Base-by-base conservation (phyloP, 1,284 basidiomycete genomes). In the Nidula niveotomentosa region DNA sequence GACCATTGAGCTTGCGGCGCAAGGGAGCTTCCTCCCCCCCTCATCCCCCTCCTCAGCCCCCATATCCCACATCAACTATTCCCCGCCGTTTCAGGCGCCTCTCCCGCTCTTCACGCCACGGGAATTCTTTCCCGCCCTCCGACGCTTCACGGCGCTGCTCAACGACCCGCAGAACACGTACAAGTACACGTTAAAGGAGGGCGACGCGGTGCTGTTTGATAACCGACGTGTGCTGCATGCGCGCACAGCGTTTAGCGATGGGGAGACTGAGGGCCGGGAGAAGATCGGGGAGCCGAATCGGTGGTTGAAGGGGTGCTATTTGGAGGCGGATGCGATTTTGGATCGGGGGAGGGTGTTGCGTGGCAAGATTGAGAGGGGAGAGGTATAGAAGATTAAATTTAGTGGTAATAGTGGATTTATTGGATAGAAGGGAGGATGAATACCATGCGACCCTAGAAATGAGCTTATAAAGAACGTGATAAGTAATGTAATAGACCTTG, bases 41-140 rank as follows among this genome's bases (percentile, higher is more conserved):
- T 52, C 56, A 33, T 43, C 46, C 53, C 53, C 53, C 39, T 55
- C 57, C 46, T 57, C 53, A 41, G 60, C 64, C 52, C 53, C 65
- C 1, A 78, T 93, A 58, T 72, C 73, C 44, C 83, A 86, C 57
- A 81, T 98, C 66, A 97, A 96, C 72, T 98, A 97, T 73, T 91
- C 91, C 3, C 96, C 96, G 0, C 96, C 96, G 0, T 99, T 98
- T 81, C 95, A 98, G 74, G 93, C 90, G 0, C 91, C 91, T 0
- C 74, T 92, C 2, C 72, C 78, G 1, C 67, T 78, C 4, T 67
- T 72, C 8, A 85, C 85, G 0, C 81, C 84, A 0, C 57, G 67
- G 1, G 69, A 69, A 23, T 87, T 94, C 58, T 91, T 90, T 62
- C 63, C 75, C 0, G 92, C 93, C 1, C 76, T 97, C 3, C 63